Conservation (phyloP, 108 stramenopile species). For the Cyclostephanos tholiformis region DNA sequence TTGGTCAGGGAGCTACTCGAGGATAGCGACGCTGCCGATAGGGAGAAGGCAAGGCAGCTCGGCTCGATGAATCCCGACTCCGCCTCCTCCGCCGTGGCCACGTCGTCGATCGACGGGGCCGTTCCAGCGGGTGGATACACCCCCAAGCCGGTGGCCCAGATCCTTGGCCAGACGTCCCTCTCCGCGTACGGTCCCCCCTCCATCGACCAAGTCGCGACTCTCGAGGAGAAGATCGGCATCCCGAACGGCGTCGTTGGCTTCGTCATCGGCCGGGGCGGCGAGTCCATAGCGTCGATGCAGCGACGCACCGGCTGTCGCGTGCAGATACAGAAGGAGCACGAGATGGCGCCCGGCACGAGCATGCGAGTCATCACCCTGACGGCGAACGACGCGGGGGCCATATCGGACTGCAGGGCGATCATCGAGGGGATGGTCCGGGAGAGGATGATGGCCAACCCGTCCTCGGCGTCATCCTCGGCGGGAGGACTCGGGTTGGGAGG, state of each 20-base stretch:
- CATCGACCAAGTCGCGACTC: neutral
- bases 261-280: conserved; percentile 92
- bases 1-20: conserved; percentile 60
- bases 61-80: conserved; percentile 48
- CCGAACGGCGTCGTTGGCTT: conserved; percentile 83
- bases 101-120: neutral
- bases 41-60: conserved; percentile 67
- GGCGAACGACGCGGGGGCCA: conserved; percentile 65
- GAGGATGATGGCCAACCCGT: conserved; percentile 50
- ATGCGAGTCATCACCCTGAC: conserved; percentile 83
- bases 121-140: conserved; percentile 40
- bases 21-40: conserved; percentile 54
- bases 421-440: conserved; percentile 85
- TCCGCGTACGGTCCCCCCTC: conserved; percentile 45
- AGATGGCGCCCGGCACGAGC: conserved; percentile 82
- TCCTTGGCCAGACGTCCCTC: conserved; percentile 54
- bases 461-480: neutral
- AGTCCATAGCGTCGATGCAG: conserved; percentile 87
- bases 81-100: neutral
- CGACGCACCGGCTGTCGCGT: conserved; percentile 72
- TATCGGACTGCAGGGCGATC: conserved; percentile 75
- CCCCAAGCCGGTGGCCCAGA: conserved; percentile 83
- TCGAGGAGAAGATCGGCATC: conserved; percentile 82
- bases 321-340: conserved; percentile 91
- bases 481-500: conserved; percentile 4